A percentile compares a stretch with the other conserved stretches of the same genome.
These are phyloP conservation scores for Penicillium sp. DNA, from an alignment of 2,329 filamentous ascomycete species.

Conservation along the genomic window DNA sequence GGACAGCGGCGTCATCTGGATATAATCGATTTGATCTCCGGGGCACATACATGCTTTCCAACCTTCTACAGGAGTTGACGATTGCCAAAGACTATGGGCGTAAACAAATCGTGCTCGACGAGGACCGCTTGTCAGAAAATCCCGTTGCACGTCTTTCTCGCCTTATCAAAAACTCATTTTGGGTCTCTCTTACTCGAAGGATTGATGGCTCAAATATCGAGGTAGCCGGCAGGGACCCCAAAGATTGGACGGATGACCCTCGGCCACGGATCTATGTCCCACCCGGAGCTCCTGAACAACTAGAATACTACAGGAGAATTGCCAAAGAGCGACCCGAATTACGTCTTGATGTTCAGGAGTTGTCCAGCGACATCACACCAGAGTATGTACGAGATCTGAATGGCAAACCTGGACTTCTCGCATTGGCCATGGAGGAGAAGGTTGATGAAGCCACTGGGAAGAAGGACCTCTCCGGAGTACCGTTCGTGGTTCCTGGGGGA, in stretches of 20 bases:
- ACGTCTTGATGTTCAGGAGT: constrained; percentile 80
- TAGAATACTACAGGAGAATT: constrained; percentile 84
- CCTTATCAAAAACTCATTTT: constrained; percentile 88
- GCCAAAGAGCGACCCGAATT: constrained; percentile 81
- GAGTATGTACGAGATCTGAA: constrained; percentile 84
- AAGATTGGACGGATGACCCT: constrained; percentile 92
- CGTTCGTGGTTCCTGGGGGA: constrained; percentile 96
- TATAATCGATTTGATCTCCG: constrained; percentile 88
- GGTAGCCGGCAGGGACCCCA: constrained; percentile 84
- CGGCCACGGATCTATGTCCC: constrained; percentile 92
- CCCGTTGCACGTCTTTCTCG: constrained; percentile 86
- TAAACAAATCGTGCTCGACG: constrained; percentile 88
- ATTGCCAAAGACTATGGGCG: constrained; percentile 89
- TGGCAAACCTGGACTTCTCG: constrained; percentile 83
- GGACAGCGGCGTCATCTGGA: constrained; percentile 84
- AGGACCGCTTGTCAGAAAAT: constrained; percentile 91
- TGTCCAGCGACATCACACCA: constrained; percentile 74
- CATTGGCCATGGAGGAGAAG: constrained; percentile 83
- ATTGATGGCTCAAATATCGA: constrained; percentile 85
- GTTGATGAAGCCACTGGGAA: constrained; percentile 70
- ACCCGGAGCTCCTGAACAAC: constrained; percentile 80
- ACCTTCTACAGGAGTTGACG: constrained; percentile 91
- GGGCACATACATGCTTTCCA: constrained; percentile 96
- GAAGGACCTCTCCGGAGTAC: constrained; percentile 75
- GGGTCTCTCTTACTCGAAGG: constrained; percentile 85